These are phyloP conservation scores for Nicotiana otophora DNA, from an alignment of 257 asterid species.

Conservation along the genomic window DNA sequence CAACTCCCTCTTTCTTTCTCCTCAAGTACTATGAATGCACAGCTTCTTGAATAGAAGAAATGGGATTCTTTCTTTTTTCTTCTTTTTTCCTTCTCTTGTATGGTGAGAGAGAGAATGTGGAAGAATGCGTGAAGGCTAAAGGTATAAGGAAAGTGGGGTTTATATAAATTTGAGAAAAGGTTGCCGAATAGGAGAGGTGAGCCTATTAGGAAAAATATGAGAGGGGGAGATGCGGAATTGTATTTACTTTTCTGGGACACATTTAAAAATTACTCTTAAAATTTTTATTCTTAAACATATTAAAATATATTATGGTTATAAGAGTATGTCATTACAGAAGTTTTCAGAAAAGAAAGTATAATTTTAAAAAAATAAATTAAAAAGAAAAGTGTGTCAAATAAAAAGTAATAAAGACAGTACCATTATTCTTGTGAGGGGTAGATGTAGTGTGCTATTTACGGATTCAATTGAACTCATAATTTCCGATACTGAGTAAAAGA, in stretches of 20 bases:
- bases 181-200: conserved; percentile 22
- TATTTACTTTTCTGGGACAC: neutral
- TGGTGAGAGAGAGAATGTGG: neutral
- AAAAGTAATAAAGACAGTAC: too few species aligned
- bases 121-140: conserved; percentile 5
- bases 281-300: neutral
- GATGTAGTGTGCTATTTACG: too few species aligned
- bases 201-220: neutral
- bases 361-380: too few species aligned
- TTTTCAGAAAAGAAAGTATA: too few species aligned
- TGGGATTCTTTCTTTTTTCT: neutral
- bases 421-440: too few species aligned
- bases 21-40: neutral
- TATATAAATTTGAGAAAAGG: conserved; percentile 29
- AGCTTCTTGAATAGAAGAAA: neutral
- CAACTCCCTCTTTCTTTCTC: too few species aligned
- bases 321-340: too few species aligned
- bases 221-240: neutral
- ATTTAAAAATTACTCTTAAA: too few species aligned
- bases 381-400: too few species aligned
- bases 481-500: too few species aligned
- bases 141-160: conserved; percentile 24
- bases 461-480: too few species aligned
- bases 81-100: neutral
- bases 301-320: too few species aligned